A percentile compares a stretch with the other conserved stretches of the same genome.
These are phyloP conservation scores for Colletotrichum lini DNA, from an alignment of 2,329 filamentous ascomycete genomes.

Conservation along the genomic window DNA sequence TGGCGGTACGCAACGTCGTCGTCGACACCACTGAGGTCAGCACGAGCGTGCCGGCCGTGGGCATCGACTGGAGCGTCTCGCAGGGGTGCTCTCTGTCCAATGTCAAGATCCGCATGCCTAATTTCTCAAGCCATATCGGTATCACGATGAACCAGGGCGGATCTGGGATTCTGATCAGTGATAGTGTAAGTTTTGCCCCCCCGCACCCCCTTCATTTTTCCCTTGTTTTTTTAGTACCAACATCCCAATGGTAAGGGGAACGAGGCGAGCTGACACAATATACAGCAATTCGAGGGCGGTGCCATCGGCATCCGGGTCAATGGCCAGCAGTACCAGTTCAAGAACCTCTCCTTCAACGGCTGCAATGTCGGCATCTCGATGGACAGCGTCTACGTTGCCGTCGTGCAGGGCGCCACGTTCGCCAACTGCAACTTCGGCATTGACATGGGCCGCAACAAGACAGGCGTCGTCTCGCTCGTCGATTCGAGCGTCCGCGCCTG, in stretches of 20 bases:
- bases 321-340: constrained; percentile 54
- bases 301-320: constrained; percentile 49
- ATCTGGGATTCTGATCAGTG: constrained; percentile 50
- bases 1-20: constrained; percentile 50
- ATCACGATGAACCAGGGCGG: constrained; percentile 54
- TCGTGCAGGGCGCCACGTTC: constrained; percentile 49
- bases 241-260: not conserved
- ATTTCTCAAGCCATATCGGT: constrained; percentile 52
- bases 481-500: constrained; percentile 48
- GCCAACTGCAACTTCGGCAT: constrained; percentile 49
- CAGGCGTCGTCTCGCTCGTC: constrained; percentile 48
- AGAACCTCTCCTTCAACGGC: constrained; percentile 50
- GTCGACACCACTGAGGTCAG: constrained; percentile 48
- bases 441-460: constrained; percentile 47
- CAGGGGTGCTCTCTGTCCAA: constrained; percentile 50
- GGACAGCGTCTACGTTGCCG: constrained; percentile 47
- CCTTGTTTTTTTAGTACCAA: not conserved
- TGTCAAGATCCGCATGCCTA: constrained; percentile 53
- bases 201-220: too few relatives aligned
- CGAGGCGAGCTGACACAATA: not conserved
- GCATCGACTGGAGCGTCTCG: constrained; percentile 51
- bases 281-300: constrained; percentile 50
- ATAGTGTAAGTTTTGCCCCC: constrained; percentile 41
- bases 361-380: constrained; percentile 50
- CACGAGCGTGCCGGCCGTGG: constrained; percentile 42